phyloP scores from a whole-genome alignment of 768 basidiomycete genomes.

The Boletus huronensis region DNA sequence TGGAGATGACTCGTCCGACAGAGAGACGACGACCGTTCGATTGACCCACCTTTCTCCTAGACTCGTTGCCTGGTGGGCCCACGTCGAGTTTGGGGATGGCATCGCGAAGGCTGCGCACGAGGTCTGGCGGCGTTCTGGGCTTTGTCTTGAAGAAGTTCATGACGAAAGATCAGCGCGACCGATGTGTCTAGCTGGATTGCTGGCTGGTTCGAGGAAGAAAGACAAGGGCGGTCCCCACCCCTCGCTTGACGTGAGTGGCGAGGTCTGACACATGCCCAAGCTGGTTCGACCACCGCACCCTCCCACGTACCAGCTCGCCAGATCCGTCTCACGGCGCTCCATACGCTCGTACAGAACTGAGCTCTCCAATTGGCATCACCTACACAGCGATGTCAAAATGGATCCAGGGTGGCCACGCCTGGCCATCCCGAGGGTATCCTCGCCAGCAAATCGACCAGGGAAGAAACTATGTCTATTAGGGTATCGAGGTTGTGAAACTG shows the following conservation, averaged over 20 bases:
- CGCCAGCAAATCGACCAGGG: neutral
- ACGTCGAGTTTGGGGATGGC: conserved; percentile 73
- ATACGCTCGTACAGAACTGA: neutral
- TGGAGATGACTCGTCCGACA: neutral
- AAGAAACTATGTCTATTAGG: conserved; percentile 2
- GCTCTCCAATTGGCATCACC: too few species aligned
- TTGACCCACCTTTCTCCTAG: conserved; percentile 68
- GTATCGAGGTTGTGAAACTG: conserved; percentile 7
- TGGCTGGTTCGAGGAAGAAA: conserved; percentile 1
- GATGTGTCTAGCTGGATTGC: neutral
- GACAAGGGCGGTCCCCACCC: neutral
- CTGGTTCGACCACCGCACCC: neutral
- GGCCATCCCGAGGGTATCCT: too few species aligned
- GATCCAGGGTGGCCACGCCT: too few species aligned
- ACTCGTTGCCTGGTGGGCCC: conserved; percentile 70
- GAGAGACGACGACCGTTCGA: neutral
- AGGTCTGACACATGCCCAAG: conserved; percentile 17
- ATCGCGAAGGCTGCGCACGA: conserved; percentile 79
- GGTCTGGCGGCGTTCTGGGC: conserved; percentile 80
- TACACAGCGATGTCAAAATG: too few species aligned
- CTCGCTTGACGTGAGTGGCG: conserved; percentile 1
- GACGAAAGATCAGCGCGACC: neutral
- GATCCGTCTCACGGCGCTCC: conserved; percentile 1
- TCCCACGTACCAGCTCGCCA: conserved; percentile 1
- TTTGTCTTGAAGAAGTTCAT: conserved; percentile 99